phyloP scores from a whole-genome alignment of 768 basidiomycete genomes.

The Collybiopsis confluens region DNA sequence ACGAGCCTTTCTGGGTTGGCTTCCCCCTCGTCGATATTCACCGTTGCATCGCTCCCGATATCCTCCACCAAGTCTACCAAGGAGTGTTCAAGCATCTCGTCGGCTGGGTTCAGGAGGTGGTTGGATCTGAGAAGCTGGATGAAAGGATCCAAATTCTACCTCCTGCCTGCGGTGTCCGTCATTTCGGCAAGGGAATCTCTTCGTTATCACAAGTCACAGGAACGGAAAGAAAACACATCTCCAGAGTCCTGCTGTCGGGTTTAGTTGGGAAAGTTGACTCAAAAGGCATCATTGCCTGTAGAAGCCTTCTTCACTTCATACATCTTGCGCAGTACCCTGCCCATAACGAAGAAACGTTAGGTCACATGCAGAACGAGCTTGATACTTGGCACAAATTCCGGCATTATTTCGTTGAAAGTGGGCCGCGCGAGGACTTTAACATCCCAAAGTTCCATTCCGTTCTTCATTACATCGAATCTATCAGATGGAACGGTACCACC shows the following conservation, averaged over 20 bases:
- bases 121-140: conserved; percentile 31
- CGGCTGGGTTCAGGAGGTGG: conserved; percentile 25
- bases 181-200: conserved; percentile 35
- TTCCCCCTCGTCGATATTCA: too few relatives aligned
- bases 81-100: conserved; percentile 40
- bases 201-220: conserved; percentile 33
- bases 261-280: conserved; percentile 19
- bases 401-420: conserved; percentile 17
- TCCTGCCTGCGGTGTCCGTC: conserved; percentile 22
- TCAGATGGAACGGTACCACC: not conserved
- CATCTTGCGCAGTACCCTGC: conserved; percentile 17
- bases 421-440: conserved; percentile 22
- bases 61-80: too few relatives aligned
- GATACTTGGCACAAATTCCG: conserved; percentile 18
- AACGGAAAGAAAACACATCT: too few relatives aligned
- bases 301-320: conserved; percentile 29
- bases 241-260: conserved; percentile 22
- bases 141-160: conserved; percentile 27
- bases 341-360: conserved; percentile 14
- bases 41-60: too few relatives aligned
- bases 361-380: conserved; percentile 12
- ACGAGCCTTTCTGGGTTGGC: conserved; percentile 35
- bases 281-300: conserved; percentile 13
- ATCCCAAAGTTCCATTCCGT: conserved; percentile 24
- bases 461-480: conserved; percentile 10